A percentile compares a stretch with the other conserved stretches of the same genome.
Conservation (phyloP, 768 basidiomycete species). For the Lentinula sp. region DNA sequence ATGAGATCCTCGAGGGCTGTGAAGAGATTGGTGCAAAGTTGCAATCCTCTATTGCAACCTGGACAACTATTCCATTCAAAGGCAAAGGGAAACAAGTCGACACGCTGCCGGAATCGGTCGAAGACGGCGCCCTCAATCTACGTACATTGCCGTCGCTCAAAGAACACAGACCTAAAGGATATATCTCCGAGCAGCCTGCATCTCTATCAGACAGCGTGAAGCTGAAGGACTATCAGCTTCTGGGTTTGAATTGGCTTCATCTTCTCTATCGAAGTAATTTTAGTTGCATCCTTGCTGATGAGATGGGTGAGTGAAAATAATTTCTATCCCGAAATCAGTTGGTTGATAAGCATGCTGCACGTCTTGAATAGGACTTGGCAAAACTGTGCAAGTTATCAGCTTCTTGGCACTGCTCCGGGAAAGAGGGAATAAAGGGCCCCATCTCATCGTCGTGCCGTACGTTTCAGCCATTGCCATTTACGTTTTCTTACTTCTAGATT, state of each 20-base stretch:
- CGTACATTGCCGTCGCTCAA: constrained; percentile 36
- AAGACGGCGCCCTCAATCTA: constrained; percentile 62
- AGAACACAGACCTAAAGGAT: constrained; percentile 47
- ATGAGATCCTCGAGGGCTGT: constrained; percentile 83
- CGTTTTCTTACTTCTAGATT: constrained; percentile 4
- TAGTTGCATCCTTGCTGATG: constrained; percentile 96
- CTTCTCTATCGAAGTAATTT: constrained; percentile 73
- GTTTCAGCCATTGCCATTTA: neutral
- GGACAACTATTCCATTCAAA: constrained; percentile 47
- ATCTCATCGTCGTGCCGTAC: constrained; percentile 92
- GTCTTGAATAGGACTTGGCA: constrained; percentile 73
- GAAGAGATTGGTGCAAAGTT: constrained; percentile 79
- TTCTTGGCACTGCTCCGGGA: constrained; percentile 90
- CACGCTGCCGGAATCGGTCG: constrained; percentile 22
- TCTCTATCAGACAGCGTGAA: constrained; percentile 58
- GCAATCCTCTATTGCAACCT: constrained; percentile 68
- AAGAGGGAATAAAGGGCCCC: constrained; percentile 72
- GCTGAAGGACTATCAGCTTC: constrained; percentile 94
- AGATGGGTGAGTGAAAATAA: constrained; percentile 75
- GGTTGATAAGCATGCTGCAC: constrained; percentile 6
- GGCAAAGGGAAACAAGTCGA: constrained; percentile 30
- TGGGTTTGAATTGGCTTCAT: constrained; percentile 98
- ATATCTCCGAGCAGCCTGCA: constrained; percentile 70
- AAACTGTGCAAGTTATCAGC: constrained; percentile 98
- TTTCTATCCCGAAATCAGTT: constrained; percentile 2